Evolutionary conservation across 768 basidiomycete genomes (phyloP).

Genomic region (Kwoniella dendrophila): DNA sequence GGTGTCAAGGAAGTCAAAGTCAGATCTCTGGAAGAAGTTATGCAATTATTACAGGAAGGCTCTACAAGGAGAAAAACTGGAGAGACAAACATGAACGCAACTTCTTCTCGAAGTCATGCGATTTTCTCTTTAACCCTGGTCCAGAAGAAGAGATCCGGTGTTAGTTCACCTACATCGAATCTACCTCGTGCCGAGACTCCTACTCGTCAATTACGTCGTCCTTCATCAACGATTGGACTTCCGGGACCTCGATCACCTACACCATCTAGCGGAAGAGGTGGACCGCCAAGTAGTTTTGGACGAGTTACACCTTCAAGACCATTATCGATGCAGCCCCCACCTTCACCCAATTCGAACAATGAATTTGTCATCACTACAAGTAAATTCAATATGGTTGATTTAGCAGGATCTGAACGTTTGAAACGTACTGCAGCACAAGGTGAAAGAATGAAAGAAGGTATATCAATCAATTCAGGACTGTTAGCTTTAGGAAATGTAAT

Average conservation of each 20-base stretch:
- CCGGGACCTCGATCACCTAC: conserved; percentile 37
- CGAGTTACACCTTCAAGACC: conserved; percentile 57
- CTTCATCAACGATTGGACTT: conserved; percentile 44
- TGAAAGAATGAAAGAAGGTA: conserved; percentile 97
- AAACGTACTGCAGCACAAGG: conserved; percentile 96
- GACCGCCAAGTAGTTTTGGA: conserved; percentile 40
- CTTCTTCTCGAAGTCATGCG: conserved; percentile 96
- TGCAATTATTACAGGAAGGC: conserved; percentile 90
- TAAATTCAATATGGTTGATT: conserved; percentile 97
- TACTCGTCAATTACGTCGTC: conserved; percentile 36
- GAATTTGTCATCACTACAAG: conserved; percentile 89
- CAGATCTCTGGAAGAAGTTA: conserved; percentile 81
- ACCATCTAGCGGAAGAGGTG: conserved; percentile 34
- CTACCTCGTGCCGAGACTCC: conserved; percentile 26
- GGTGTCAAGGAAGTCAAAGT: conserved; percentile 90
- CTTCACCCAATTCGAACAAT: conserved; percentile 58
- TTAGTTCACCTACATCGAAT: conserved; percentile 4
- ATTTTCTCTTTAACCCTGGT: conserved; percentile 95
- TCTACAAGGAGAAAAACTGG: conserved; percentile 89
- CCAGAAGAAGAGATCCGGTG: conserved; percentile 68
- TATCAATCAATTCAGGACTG: conserved; percentile 95
- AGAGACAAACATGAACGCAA: conserved; percentile 98
- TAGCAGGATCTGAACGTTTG: conserved; percentile 93
- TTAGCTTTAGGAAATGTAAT: conserved; percentile 97
- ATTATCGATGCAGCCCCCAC: conserved; percentile 66